Base-by-base conservation (phyloP, 352 stramenopile species). In the Globisporangium takayamanum region DNA sequence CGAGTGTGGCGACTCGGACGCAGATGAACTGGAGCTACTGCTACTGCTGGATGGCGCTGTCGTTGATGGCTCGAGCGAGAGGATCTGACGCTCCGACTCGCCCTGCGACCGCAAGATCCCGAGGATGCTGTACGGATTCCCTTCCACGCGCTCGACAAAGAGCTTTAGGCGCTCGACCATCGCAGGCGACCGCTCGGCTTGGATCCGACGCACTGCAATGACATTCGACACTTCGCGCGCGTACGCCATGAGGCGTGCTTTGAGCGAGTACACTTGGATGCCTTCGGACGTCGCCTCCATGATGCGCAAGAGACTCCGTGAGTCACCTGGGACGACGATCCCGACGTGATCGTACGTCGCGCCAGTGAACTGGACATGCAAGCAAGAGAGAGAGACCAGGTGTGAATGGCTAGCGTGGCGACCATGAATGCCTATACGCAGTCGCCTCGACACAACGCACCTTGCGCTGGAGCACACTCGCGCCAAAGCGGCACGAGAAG, bases 71-170 rank as follows among this genome's bases (percentile, higher is more conserved):
- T 7, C 41, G 20, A 28, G 16, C 3, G 11, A 22, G 26, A 55
- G 22, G 3, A 63, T 42, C n/a, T 49, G 39, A 37, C 72, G 74
- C 16, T 80, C 71, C 5, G 80, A 88, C 55, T 88, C 80, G 2
- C 72, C 73, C 48, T 68, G 69, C 0, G 65, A 83, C 25, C 75
- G 70, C 10, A 94, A 50, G 8, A 94, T 83, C 0, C 84, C 83
- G 4, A 92, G 70, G 25, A 94, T 88, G 61, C 84, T 94, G 66
- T 94, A 94, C 16, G 83, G 69, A 54, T 92, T 94, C 12, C 84
- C 84, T 2, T 94, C 73, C 2, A 92, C 82, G n/a, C 67, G 60
- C 48, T 71, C 55, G 12, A 92, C 80, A 52, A 94, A 94, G 8
- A 70, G 49, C 6, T 55, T 49, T 26, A 94, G 60, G 8, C 72